Evolutionary conservation across 148 eudicot species (phyloP), one percentile per base, ranked within the genome.

Genomic region (Amaranthus cruentus): DNA sequence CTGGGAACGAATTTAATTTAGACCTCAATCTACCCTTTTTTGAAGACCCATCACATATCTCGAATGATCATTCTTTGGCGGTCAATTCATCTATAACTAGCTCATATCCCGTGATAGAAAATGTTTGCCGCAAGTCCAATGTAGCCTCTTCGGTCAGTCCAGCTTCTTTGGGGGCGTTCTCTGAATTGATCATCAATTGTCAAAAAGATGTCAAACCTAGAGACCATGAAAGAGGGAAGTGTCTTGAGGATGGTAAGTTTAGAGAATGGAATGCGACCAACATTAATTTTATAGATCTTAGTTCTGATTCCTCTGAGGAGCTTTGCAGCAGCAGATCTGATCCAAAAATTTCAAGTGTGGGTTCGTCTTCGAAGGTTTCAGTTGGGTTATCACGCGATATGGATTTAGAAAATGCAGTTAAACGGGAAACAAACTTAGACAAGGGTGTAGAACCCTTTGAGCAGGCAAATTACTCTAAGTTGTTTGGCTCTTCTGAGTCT

Each of bases 21-120:
- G 93, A 91, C 83, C 93, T 89, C 47, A 91, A 89, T 80, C 74
- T 53, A 65, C 18, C 62, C 76, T 82, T 58, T 59, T 47, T 60
- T 55, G 91, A 86, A 64, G 85, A 85, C 47, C 76, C 78, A 2
- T 80, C 78, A 55, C 63, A 8, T 73, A 43, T 59, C 59, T 77
- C 81, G 46, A 78, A 59, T 69, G 76, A 78, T 72, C 55, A 28
- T 47, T 73, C 84, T 5, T 13, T 7, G 11, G 62, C 73, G 75
- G 66, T 61, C 12, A 62, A 75, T 79, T 68, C 82, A 71, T 66
- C 83, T 47, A 55, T 43, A 54, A 65, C 58, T 62, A 54, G 80
- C 70, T 69, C 70, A 46, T 78, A 70, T n/a, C 66, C 64, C 61
- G 73, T 11, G 49, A 68, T 79, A 21, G 38, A 70, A 10, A 68